Percentiles rank a stretch among this genome's conserved stretches.
phyloP scores from a whole-genome alignment of 1,139 yeast species.

The Saccharomyces pastorianus region DNA sequence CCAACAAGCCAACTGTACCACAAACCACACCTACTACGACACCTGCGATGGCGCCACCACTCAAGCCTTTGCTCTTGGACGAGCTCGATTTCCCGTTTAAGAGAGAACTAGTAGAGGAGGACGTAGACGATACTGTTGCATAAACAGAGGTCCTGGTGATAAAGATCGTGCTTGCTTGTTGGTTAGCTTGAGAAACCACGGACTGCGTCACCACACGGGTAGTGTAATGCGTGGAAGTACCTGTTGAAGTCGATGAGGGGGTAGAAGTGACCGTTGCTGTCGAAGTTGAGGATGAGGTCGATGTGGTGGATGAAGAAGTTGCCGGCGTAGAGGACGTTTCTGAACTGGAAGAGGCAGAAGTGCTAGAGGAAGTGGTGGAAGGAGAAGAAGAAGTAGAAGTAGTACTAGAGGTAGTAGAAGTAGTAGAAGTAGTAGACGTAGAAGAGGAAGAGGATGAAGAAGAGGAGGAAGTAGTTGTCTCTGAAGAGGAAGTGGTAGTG shows the following conservation, averaged over 20 bases:
- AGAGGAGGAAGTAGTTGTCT: not conserved
- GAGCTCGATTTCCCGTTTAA: conserved; percentile 7
- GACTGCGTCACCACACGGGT: conserved; percentile 13
- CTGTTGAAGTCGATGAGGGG: conserved; percentile 1
- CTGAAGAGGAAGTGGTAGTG: conserved; percentile 4
- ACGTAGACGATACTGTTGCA: conserved; percentile 7
- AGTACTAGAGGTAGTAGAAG: conserved; percentile 1
- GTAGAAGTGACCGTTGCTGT: conserved; percentile 3
- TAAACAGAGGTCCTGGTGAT: conserved; percentile 19
- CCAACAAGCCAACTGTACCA: conserved; percentile 39
- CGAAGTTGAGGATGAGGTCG: conserved; percentile 4
- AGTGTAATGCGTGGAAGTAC: conserved; percentile 6
- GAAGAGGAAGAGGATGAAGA: conserved; percentile 3
- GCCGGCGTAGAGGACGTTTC: not conserved
- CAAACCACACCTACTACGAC: conserved; percentile 56
- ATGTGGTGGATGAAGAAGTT: not conserved
- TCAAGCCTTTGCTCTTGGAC: conserved; percentile 25
- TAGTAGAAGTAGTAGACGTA: conserved; percentile 3
- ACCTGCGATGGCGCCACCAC: conserved; percentile 69
- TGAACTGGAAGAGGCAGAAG: not conserved
- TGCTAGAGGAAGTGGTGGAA: not conserved
- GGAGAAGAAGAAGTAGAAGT: not conserved
- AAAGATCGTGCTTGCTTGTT: conserved; percentile 11
- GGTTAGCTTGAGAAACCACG: conserved; percentile 12
- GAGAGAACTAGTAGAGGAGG: conserved; percentile 7